A percentile compares a stretch with the other conserved stretches of the same genome.
Conservation (phyloP, 352 stramenopile species). For the Aphanomyces stellatus region DNA sequence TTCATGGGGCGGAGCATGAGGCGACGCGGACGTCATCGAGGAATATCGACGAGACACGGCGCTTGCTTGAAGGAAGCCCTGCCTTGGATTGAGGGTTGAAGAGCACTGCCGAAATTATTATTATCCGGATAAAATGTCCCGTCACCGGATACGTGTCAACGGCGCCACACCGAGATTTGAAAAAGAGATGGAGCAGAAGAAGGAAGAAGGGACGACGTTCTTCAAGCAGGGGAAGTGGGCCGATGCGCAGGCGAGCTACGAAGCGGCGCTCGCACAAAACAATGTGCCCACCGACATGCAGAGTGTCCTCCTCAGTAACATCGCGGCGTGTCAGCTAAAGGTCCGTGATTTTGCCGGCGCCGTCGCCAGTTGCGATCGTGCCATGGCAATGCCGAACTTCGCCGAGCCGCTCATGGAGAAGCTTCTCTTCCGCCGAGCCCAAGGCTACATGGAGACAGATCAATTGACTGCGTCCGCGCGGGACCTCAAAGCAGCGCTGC, state of each 20-base stretch:
- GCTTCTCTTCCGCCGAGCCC: slow-evolving; percentile 64
- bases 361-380: slow-evolving; percentile 42
- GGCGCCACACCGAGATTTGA: not conserved
- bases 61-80: too few relatives aligned
- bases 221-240: slow-evolving; percentile 64
- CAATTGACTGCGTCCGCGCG: slow-evolving; percentile 60
- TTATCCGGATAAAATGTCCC: slow-evolving; percentile 19
- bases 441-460: slow-evolving; percentile 55
- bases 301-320: slow-evolving; percentile 66
- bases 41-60: too few relatives aligned
- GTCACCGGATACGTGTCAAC: too few relatives aligned
- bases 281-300: slow-evolving; percentile 31
- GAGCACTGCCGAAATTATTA: too few relatives aligned
- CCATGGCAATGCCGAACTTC: slow-evolving; percentile 24
- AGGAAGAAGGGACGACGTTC: slow-evolving; percentile 58
- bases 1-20: not conserved
- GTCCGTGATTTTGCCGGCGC: slow-evolving; percentile 48
- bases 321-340: slow-evolving; percentile 60
- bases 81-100: too few relatives aligned
- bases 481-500: slow-evolving; percentile 64
- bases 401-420: slow-evolving; percentile 57
- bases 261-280: slow-evolving; percentile 31
- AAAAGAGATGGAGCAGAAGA: slow-evolving; percentile 43
- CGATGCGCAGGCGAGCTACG: slow-evolving; percentile 57
- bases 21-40: too few relatives aligned